Base-by-base conservation (phyloP, 768 basidiomycete genomes). In the Dacryopinax primogenitus region DNA sequence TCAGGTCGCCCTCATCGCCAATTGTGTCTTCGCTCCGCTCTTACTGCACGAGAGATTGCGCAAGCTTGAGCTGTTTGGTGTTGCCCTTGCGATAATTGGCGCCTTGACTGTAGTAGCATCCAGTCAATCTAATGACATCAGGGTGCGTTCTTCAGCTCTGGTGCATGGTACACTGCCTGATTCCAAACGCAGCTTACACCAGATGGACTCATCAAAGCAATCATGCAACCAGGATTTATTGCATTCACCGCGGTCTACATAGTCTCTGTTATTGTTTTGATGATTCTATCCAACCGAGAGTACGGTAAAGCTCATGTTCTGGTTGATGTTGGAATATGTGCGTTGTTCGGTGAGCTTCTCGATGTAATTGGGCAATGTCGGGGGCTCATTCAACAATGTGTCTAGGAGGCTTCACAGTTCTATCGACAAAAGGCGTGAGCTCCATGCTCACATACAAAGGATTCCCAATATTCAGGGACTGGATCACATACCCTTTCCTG, bases 41-140 rank as follows among this genome's bases (percentile, higher is more conserved):
- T 82, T 97, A 71, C 80, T 92, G 11, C 79, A 83, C 9, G 91
- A 98, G 76, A 82, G 81, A 3, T 94, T 99, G 72, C 85, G 87
- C 35, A 86, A 81, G 76, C 86, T 86, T 41, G 91, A 92, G 72
- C 77, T 92, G 34, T 70, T 90, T 33, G 90, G 92, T 28, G 85
- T 96, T 45, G 64, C 80, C 0, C 81, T 97, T 64, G 89, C 93
- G 35, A 80, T 96, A 36, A 74, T 94, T 13, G 95, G 95, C 18
- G 93, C 93, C 0, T 83, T 90, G 9, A 95, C 92, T 0, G 91
- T 99, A n/a, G 94, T 98, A 15, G 77, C 92, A 67, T 83, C 88
- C 66, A 78, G 88, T 67, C 82, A 90, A 73, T 77, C 85, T 11
- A 85, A 88, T 4, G 84, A 90, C 67, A 81, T 82, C 36, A 79